phyloP scores from a whole-genome alignment of 2,329 filamentous ascomycete genomes.

The Arthrinium phaeospermum region DNA sequence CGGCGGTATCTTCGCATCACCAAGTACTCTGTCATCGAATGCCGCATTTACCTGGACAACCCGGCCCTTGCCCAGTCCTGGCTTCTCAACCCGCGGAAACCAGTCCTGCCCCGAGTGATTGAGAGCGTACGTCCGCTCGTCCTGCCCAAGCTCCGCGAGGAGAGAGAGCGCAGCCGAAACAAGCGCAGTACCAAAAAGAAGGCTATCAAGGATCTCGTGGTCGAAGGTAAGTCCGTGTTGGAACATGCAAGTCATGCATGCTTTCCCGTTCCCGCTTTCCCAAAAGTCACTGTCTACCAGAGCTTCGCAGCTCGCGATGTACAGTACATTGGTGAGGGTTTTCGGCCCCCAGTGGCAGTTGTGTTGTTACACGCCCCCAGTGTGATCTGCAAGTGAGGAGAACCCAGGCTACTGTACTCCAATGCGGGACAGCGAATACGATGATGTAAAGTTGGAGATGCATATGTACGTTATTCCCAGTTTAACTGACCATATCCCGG shows the following conservation, averaged over 20 bases:
- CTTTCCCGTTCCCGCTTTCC: conserved; percentile 25
- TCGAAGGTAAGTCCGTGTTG: conserved; percentile 64
- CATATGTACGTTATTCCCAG: not conserved
- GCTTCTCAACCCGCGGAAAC: conserved; percentile 78
- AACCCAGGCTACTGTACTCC: not conserved
- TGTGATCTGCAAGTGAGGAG: not conserved
- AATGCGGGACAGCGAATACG: not conserved
- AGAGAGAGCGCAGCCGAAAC: conserved; percentile 62
- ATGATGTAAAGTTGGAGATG: not conserved
- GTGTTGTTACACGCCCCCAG: conserved; percentile 3
- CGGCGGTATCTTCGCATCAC: conserved; percentile 90
- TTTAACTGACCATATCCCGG: conserved; percentile 2
- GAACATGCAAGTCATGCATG: conserved; percentile 21
- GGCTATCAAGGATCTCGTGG: conserved; percentile 85
- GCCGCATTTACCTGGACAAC: conserved; percentile 93
- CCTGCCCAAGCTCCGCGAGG: conserved; percentile 87
- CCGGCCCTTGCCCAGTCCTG: conserved; percentile 83
- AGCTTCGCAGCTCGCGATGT: conserved; percentile 20
- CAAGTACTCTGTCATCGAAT: conserved; percentile 94
- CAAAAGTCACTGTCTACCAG: conserved; percentile 18
- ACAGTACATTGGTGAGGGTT: conserved; percentile 23
- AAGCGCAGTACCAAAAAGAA: conserved; percentile 75
- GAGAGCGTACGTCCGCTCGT: conserved; percentile 84
- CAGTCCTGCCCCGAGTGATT: conserved; percentile 82
- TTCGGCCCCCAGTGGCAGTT: conserved; percentile 1